Percentiles rank a stretch among this genome's conserved stretches.
These are phyloP conservation scores for Aspergillus niger DNA, from an alignment of 2,329 filamentous ascomycete species.

Conservation along the genomic window DNA sequence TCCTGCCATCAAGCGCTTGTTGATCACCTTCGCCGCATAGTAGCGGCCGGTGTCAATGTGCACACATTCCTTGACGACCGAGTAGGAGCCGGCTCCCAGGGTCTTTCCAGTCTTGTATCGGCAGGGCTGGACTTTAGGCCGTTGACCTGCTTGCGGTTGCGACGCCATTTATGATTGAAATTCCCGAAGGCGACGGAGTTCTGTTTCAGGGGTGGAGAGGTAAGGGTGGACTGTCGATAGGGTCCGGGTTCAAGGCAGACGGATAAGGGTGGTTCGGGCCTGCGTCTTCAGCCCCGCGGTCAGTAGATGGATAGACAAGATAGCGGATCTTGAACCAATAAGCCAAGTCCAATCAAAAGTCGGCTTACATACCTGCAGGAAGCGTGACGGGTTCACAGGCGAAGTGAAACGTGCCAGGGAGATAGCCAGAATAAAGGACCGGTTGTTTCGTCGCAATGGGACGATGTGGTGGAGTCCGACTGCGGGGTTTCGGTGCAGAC, in stretches of 20 bases:
- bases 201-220: neutral
- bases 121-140: slow-evolving; percentile 83
- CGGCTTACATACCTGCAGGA: neutral
- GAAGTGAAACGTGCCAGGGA: neutral
- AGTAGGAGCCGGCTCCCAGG: slow-evolving; percentile 93
- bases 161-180: slow-evolving; percentile 31
- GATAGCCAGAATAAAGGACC: neutral
- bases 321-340: no score
- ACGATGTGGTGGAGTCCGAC: slow-evolving; percentile 2
- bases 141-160: slow-evolving; percentile 33
- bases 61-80: slow-evolving; percentile 97
- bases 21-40: slow-evolving; percentile 99
- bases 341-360: neutral
- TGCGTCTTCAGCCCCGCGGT: slow-evolving; percentile 6
- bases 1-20: slow-evolving; percentile 96
- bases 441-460: slow-evolving; percentile 1
- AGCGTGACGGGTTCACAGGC: neutral
- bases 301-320: slow-evolving; percentile 1
- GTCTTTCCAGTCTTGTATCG: slow-evolving; percentile 99
- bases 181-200: neutral
- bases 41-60: slow-evolving; percentile 97
- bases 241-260: neutral
- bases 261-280: neutral
- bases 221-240: neutral
- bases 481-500: slow-evolving; percentile 5